Evolutionary conservation across 306 rosid genomes (phyloP), one percentile per base, ranked within the genome.

Genomic region (Pueraria montana): DNA sequence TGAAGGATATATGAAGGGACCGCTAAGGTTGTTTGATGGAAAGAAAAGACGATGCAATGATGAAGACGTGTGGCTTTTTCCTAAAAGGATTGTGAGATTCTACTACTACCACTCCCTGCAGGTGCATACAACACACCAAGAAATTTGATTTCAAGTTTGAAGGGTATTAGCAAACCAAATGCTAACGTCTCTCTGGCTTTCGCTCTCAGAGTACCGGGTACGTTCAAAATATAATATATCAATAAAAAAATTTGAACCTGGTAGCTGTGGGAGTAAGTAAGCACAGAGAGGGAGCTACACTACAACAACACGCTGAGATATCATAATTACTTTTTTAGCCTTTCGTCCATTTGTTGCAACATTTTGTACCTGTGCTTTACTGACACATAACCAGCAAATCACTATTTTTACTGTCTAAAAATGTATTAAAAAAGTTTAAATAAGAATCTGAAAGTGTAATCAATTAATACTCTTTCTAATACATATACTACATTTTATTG

Each of bases 101-200:
- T 23, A 55, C 12, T 8, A 3, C 45, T 26, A 58, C 14, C 4
- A 6, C 36, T 18, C 11, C 36, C 6, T 68, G 67, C 38, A 24
- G 3, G 3, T 30, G 64, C 61, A n/a, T 9, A 30, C 14, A 6
- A 42, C 52, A 1, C 74, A 16, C 30, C 4, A 8, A 78, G 24
- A 55, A 66, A 82, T 79, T 81, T 86, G 84, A 79, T 82, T 86
- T 73, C 84, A 88, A 89, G 87, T 84, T 90, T 81, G 87, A 89
- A 88, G 77, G 55, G 64, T 32, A 72, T 79, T 73, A 83, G 83
- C 43, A 6, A 85, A 91, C 81, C 86, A 62, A 8, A 72, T 63
- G 58, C 88, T 84, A 94, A 91, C 97, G 98, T 90, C 97, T 92
- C 91, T 91, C 64, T 86, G 58, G 70, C 86, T 86, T 82, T 86